Percentiles rank a stretch among this genome's conserved stretches.
Conservation (phyloP, 306 rosid genomes). For the Ochetophila trinervis region DNA sequence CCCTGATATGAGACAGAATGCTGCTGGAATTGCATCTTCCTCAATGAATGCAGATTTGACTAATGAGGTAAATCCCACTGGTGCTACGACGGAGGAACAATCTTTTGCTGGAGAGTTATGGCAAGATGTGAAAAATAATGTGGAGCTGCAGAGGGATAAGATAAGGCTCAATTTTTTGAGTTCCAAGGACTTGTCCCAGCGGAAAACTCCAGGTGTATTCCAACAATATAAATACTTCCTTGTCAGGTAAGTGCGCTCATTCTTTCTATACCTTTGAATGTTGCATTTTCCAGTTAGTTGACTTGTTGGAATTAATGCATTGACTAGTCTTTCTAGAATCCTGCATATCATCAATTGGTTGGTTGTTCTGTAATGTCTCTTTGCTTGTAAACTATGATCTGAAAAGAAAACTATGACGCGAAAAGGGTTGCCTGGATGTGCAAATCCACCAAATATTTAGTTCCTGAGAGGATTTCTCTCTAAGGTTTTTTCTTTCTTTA, state of each 20-base stretch:
- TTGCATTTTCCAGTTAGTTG: conserved; percentile 12
- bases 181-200: conserved; percentile 69
- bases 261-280: conserved; percentile 4
- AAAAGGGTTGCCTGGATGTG: not conserved
- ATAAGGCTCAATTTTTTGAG: conserved; percentile 56
- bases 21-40: conserved; percentile 26
- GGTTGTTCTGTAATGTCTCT: not conserved
- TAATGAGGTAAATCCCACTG: conserved; percentile 33
- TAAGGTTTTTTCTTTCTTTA: too few relatives aligned
- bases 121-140: conserved; percentile 68
- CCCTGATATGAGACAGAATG: conserved; percentile 62
- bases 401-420: not conserved
- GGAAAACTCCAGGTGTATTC: conserved; percentile 72
- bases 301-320: conserved; percentile 5
- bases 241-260: conserved; percentile 48
- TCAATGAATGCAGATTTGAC: conserved; percentile 29
- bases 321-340: not conserved
- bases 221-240: conserved; percentile 80
- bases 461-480: too few relatives aligned
- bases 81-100: conserved; percentile 31
- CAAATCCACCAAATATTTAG: not conserved
- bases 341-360: too few relatives aligned
- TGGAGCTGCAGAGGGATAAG: conserved; percentile 63
- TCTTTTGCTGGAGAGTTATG: conserved; percentile 87
- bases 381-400: conserved; percentile 8